These are phyloP conservation scores for Porogramme epimiltina DNA, from an alignment of 1,284 basidiomycete species.

Conservation along the genomic window DNA sequence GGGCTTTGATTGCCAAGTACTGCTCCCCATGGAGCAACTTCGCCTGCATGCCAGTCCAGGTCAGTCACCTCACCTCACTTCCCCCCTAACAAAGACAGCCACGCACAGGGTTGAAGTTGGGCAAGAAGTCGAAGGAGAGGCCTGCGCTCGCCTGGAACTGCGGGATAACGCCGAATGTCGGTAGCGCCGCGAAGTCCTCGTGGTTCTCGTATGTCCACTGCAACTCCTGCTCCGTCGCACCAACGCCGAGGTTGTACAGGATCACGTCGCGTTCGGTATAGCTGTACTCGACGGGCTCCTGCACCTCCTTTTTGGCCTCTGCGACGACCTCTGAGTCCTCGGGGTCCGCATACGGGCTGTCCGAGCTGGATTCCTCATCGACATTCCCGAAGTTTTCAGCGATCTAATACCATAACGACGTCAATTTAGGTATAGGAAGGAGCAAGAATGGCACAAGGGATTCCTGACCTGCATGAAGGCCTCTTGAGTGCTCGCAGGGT, in stretches of 20 bases:
- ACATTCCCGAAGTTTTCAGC: slow-evolving; percentile 83
- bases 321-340: slow-evolving; percentile 87
- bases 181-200: slow-evolving; percentile 85
- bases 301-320: slow-evolving; percentile 74
- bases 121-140: slow-evolving; percentile 82
- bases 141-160: slow-evolving; percentile 76
- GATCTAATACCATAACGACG: slow-evolving; percentile 45
- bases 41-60: slow-evolving; percentile 48
- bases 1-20: slow-evolving; percentile 86
- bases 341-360: slow-evolving; percentile 67
- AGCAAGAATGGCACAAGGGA: no score
- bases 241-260: slow-evolving; percentile 94
- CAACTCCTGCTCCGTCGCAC: slow-evolving; percentile 92
- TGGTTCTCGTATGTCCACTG: slow-evolving; percentile 92
- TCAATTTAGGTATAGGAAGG: no score
- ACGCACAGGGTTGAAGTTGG: slow-evolving; percentile 90
- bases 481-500: slow-evolving; percentile 75
- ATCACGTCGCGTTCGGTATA: slow-evolving; percentile 93
- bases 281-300: slow-evolving; percentile 61
- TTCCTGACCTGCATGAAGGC: slow-evolving; percentile 65
- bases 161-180: slow-evolving; percentile 97
- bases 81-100: neutral
- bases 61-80: neutral
- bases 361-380: slow-evolving; percentile 29
- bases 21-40: slow-evolving; percentile 99